These are phyloP conservation scores for Wickerhamomyces pijperi DNA, from an alignment of 805 yeast species.

Conservation along the genomic window DNA sequence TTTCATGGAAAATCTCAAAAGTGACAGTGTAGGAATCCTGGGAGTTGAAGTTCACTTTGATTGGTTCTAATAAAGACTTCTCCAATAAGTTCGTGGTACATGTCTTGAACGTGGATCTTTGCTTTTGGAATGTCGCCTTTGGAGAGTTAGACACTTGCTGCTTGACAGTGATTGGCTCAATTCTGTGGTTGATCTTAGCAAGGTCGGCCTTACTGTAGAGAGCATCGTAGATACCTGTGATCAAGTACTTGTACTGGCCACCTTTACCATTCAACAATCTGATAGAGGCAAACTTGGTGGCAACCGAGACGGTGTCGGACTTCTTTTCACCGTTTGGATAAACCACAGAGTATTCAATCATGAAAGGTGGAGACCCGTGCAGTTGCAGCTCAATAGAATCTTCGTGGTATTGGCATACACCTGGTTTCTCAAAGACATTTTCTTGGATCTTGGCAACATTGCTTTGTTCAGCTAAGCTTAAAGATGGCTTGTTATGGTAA, in stretches of 20 bases:
- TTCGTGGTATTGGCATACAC: constrained; percentile 38
- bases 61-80: constrained; percentile 29
- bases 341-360: constrained; percentile 52
- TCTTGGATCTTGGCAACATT: constrained; percentile 15
- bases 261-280: constrained; percentile 30
- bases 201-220: constrained; percentile 37
- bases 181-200: constrained; percentile 17
- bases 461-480: constrained; percentile 25
- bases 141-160: constrained; percentile 60
- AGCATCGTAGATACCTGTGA: constrained; percentile 56
- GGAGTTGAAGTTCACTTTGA: constrained; percentile 40
- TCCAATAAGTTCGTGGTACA: constrained; percentile 31
- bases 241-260: constrained; percentile 54
- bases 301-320: constrained; percentile 32
- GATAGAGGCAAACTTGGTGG: constrained; percentile 38
- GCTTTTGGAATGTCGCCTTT: constrained; percentile 34
- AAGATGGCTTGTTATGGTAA: constrained; percentile 35
- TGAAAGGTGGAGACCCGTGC: constrained; percentile 54
- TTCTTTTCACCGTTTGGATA: constrained; percentile 41
- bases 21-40: constrained; percentile 45
- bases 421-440: constrained; percentile 21
- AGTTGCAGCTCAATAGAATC: constrained; percentile 39
- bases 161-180: constrained; percentile 26
- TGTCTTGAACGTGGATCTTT: constrained; percentile 37
- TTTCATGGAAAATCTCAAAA: constrained; percentile 48